Evolutionary conservation across 106 monocot genomes (phyloP).

Genomic region (Agapanthus africanus): DNA sequence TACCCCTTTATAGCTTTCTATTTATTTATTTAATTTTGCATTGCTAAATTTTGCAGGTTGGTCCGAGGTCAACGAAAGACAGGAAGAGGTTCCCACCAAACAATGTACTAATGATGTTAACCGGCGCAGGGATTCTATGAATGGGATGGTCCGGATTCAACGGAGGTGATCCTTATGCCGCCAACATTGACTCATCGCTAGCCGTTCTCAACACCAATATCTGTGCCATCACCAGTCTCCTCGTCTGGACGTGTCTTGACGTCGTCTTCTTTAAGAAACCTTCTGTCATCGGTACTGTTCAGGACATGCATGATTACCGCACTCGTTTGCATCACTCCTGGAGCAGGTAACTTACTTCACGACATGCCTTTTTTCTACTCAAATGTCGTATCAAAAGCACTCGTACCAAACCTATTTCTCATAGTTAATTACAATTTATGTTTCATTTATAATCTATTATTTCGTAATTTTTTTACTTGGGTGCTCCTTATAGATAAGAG

Average conservation of each 20-base stretch:
- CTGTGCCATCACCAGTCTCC: conserved; percentile 24
- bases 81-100: conserved; percentile 28
- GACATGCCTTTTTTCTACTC: neutral
- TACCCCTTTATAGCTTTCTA: too few species aligned
- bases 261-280: conserved; percentile 41
- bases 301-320: conserved; percentile 27
- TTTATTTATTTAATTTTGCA: too few species aligned
- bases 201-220: conserved; percentile 34
- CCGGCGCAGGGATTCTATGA: conserved; percentile 29
- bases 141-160: conserved; percentile 42
- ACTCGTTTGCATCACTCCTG: conserved; percentile 24
- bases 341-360: conserved; percentile 19
- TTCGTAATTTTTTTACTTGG: too few species aligned
- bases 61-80: conserved; percentile 32
- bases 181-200: conserved; percentile 31
- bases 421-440: too few species aligned
- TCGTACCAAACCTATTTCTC: too few species aligned
- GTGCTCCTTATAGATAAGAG: neutral
- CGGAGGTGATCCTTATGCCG: conserved; percentile 28
- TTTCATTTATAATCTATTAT: too few species aligned
- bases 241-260: conserved; percentile 35
- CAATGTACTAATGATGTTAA: conserved; percentile 30
- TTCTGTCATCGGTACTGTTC: conserved; percentile 28
- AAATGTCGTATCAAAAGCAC: too few species aligned
- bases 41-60: conserved; percentile 9